Conservation (phyloP, 2,329 filamentous ascomycete species). For the Periconia sp. region DNA sequence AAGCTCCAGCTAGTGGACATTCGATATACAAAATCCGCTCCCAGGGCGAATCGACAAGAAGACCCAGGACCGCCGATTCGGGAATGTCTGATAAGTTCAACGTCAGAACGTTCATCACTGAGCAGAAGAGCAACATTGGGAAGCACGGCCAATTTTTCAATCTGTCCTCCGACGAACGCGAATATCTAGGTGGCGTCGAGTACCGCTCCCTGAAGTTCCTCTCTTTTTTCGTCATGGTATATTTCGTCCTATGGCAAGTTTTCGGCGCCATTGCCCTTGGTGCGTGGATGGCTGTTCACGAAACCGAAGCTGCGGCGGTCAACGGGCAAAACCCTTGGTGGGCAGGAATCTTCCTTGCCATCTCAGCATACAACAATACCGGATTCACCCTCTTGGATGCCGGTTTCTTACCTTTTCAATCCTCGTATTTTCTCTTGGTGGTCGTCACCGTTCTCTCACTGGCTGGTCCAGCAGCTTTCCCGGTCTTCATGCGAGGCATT, state of each 20-base stretch:
- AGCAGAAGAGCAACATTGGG: conserved; percentile 25
- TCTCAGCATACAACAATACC: conserved; percentile 22
- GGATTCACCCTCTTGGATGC: conserved; percentile 23
- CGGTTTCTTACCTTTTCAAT: conserved; percentile 22
- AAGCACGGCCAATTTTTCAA: conserved; percentile 23
- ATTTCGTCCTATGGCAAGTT: conserved; percentile 23
- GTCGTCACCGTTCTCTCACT: conserved; percentile 22
- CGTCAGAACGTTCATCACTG: conserved; percentile 21
- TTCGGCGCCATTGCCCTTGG: conserved; percentile 22
- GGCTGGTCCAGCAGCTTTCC: conserved; percentile 20
- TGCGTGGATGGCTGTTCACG: conserved; percentile 21
- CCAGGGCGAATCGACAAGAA: conserved; percentile 15
- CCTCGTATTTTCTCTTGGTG: conserved; percentile 19
- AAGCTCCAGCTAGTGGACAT: conserved; percentile 20
- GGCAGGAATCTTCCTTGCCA: conserved; percentile 17
- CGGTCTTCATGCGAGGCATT: conserved; percentile 19
- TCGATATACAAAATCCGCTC: conserved; percentile 21
- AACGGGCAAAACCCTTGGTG: conserved; percentile 23
- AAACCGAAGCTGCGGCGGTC: conserved; percentile 19
- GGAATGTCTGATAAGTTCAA: conserved; percentile 18
- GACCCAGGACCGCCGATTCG: conserved; percentile 18
- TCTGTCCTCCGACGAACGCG: conserved; percentile 21
- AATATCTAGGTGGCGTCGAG: conserved; percentile 23
- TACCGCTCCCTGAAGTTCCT: conserved; percentile 25
- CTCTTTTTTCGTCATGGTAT: conserved; percentile 17